phyloP scores from a whole-genome alignment of 768 basidiomycete genomes.

The Boletus rufocinnamomeus region DNA sequence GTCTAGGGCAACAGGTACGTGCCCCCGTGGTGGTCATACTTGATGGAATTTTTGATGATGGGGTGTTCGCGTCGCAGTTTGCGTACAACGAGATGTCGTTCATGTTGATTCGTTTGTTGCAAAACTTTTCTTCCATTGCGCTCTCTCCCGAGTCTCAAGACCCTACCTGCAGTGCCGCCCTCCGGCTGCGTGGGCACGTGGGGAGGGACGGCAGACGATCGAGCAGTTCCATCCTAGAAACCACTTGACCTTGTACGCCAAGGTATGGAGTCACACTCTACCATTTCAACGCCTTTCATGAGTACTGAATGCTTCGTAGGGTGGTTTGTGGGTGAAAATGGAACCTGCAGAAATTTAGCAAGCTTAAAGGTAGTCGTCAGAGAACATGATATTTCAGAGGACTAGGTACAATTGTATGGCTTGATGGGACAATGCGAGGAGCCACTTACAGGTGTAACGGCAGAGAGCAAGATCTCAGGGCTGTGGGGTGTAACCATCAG shows the following conservation, averaged over 20 bases:
- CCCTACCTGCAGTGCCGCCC: slow-evolving; percentile 24
- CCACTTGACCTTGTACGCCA: slow-evolving; percentile 38
- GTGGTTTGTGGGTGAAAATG: slow-evolving; percentile 51
- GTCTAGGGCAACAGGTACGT: slow-evolving; percentile 40
- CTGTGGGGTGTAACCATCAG: background rate
- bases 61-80: slow-evolving; percentile 27
- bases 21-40: background rate
- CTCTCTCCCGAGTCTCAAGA: slow-evolving; percentile 33
- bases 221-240: slow-evolving; percentile 31
- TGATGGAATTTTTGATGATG: slow-evolving; percentile 6
- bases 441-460: background rate
- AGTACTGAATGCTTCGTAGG: slow-evolving; percentile 27
- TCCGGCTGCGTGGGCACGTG: slow-evolving; percentile 31
- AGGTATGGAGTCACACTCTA: slow-evolving; percentile 31
- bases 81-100: slow-evolving; percentile 38
- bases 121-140: slow-evolving; percentile 28
- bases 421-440: background rate
- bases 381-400: background rate
- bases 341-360: slow-evolving; percentile 25
- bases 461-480: background rate
- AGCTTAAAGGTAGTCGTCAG: background rate
- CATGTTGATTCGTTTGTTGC: slow-evolving; percentile 34
- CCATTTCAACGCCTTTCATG: background rate
- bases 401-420: background rate
- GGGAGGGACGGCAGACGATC: slow-evolving; percentile 27